Evolutionary conservation across 768 basidiomycete genomes (phyloP), one percentile per base, ranked within the genome.

Genomic region (Lanmaoa pseudosensibilis): DNA sequence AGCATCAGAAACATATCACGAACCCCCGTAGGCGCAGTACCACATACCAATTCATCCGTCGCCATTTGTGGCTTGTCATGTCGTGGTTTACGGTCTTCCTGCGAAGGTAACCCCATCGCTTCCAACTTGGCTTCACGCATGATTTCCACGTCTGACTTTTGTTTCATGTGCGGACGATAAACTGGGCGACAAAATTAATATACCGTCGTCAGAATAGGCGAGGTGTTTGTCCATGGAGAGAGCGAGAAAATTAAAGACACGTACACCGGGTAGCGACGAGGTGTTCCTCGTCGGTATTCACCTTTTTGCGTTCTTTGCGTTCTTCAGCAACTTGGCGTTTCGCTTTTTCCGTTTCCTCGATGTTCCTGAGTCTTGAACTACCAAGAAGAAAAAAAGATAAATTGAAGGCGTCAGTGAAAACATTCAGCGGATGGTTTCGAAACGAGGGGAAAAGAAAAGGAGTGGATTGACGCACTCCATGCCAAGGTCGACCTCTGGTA

Each of bases 401-500:
- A 19, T 2, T 2, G 4, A 12, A 30, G 13, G 7, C 13, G 12
- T 16, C 36, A 7, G 25, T 30, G 5, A 10, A 27, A 21, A 33
- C 19, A 5, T 33, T 23, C 4, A 30, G 34, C n/a, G 33, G 19
- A 18, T 34, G 33, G 13, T 36, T 34, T 34, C 18, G 8, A 38
- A 21, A 25, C 10, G 1, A 46, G 40, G 27, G 27, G 27, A 10
- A 34, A 25, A 41, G n/a, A 55, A 7, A 16, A 2, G 10, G 3
- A 3, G 13, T 8, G 15, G 25, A 21, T 37, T 0, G 34, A 86
- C 92, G 64, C 64, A 98, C 95, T 99, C 94, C 89, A 98, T 97
- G 54, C 97, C 97, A 5, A 99, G 80, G 72, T 99, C 96, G 10
- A 98, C 94, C 69, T 98, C 97, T 0, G 96, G 97, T 64, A 99